Evolutionary conservation across 768 basidiomycete species (phyloP), one percentile per base, ranked within the genome.

Genomic region (Strobilomyces confusus): DNA sequence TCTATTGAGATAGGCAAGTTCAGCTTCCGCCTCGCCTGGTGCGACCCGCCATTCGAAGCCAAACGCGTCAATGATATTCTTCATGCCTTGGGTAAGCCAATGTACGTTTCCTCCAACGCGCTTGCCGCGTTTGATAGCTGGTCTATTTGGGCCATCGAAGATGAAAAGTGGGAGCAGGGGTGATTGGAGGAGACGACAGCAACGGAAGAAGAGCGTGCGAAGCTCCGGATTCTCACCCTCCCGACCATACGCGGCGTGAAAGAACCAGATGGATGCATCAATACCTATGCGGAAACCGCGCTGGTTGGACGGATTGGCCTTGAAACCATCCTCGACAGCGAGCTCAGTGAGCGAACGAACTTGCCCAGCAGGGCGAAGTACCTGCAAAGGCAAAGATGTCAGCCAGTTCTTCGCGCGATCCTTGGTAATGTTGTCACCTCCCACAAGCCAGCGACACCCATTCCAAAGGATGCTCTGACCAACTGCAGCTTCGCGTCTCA

Each of bases 1-100:
- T 5, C 79, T 75, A 61, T 92, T 94, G 49, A 98, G 75, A 57
- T 89, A 86, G 0, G 94, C 94, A 3, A 98, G 76, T 64, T 95
- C 94, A 0, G 94, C 94, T 68, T 98, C 95, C 0, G 95, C 95
- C 70, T 97, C 95, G 17, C 92, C 93, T 7, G 94, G 94, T 15
- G 92, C 94, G 67, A 77, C 81, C 58, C 82, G 74, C 83, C 85
- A 88, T 62, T 89, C 86, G 58, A 89, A 89, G 1, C 89, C 88
- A 69, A 89, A 89, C 0, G 87, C 84, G 42, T 87, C 82, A 2
- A 89, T 83, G 43, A 90, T 86, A 19, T 79, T 77, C 69, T 89
- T 87, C 84, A 88, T 88, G 3, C 86, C 86, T 32, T 82, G 80
- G 9, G 82, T 81, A 41, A 91, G 77, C 72, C 83, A 86, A 60